Conservation (phyloP, 139 green algal species). For the Chlamydomonas applanata region DNA sequence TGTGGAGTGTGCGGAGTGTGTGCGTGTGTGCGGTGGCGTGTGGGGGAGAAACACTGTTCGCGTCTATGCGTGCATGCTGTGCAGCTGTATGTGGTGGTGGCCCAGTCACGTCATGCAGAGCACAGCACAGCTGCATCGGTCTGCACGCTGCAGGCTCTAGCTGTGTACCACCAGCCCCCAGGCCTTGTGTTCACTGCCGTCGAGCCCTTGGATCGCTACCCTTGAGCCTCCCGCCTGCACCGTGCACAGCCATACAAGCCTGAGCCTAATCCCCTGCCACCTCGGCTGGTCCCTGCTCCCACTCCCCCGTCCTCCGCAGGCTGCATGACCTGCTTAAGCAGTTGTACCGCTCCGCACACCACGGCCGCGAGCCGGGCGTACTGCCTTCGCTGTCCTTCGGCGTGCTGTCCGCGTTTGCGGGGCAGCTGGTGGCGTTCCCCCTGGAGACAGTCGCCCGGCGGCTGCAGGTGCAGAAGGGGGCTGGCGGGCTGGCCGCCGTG, state of each 20-base stretch:
- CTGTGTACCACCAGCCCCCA: no score
- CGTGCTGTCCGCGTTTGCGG: slow-evolving; percentile 54
- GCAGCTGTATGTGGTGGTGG: no score
- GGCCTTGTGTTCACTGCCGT: no score
- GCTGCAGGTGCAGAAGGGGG: slow-evolving; percentile 40
- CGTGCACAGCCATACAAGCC: no score
- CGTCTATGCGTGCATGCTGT: not conserved
- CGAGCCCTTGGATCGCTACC: no score
- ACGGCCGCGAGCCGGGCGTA: slow-evolving; percentile 47
- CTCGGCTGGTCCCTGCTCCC: no score
- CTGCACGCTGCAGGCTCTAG: no score
- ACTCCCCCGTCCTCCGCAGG: slow-evolving; percentile 24
- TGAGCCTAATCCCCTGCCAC: no score
- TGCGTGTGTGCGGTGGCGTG: not conserved
- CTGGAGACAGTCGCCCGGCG: slow-evolving; percentile 71
- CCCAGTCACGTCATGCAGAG: no score
- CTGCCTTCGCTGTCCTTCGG: slow-evolving; percentile 45
- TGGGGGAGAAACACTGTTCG: no score
- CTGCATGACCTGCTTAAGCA: slow-evolving; percentile 78
- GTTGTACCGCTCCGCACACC: slow-evolving; percentile 25
- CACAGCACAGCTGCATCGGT: no score
- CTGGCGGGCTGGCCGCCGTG: not conserved
- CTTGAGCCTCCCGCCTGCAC: no score
- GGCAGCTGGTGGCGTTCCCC: slow-evolving; percentile 76
- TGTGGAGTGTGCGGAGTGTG: not conserved